These are phyloP conservation scores for Venustampulla echinocandica DNA, from an alignment of 495 filamentous ascomycete species.

Conservation along the genomic window DNA sequence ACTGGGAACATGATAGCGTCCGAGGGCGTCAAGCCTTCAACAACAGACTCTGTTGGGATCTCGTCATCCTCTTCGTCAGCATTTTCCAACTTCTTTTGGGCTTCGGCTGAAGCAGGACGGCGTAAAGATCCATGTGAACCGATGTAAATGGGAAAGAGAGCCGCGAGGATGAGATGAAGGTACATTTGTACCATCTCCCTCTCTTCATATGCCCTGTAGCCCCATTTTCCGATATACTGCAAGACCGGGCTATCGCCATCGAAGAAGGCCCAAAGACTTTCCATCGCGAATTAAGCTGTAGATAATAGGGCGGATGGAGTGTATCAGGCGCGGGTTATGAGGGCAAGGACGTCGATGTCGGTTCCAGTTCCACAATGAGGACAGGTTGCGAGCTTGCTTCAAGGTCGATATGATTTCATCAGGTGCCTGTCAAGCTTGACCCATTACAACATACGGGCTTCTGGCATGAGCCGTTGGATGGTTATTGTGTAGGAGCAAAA, in stretches of 20 bases:
- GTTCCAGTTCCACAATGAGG: too few relatives aligned
- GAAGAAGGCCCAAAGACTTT: slow-evolving; percentile 6
- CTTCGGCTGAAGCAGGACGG: slow-evolving; percentile 70
- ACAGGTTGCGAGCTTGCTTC: too few relatives aligned
- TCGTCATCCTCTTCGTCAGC: slow-evolving; percentile 49
- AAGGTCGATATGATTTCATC: too few relatives aligned
- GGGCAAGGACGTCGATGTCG: too few relatives aligned
- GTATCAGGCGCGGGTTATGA: too few relatives aligned
- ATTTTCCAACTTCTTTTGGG: slow-evolving; percentile 38
- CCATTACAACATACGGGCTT: too few relatives aligned
- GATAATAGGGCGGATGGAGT: too few relatives aligned
- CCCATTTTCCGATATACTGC: slow-evolving; percentile 20
- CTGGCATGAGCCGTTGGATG: too few relatives aligned
- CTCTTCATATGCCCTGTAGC: slow-evolving; percentile 10
- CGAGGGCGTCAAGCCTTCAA: slow-evolving; percentile 68
- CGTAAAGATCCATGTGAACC: slow-evolving; percentile 63
- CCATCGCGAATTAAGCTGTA: neutral
- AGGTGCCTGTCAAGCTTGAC: too few relatives aligned
- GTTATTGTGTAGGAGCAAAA: too few relatives aligned
- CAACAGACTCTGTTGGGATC: slow-evolving; percentile 47
- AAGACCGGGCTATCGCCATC: slow-evolving; percentile 16
- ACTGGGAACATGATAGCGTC: slow-evolving; percentile 86
- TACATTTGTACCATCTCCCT: slow-evolving; percentile 47
- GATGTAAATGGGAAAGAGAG: slow-evolving; percentile 64
- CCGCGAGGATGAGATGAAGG: slow-evolving; percentile 55